Evolutionary conservation across 495 filamentous ascomycete species (phyloP).

Genomic region (Paragyromitra xinjiangensis): DNA sequence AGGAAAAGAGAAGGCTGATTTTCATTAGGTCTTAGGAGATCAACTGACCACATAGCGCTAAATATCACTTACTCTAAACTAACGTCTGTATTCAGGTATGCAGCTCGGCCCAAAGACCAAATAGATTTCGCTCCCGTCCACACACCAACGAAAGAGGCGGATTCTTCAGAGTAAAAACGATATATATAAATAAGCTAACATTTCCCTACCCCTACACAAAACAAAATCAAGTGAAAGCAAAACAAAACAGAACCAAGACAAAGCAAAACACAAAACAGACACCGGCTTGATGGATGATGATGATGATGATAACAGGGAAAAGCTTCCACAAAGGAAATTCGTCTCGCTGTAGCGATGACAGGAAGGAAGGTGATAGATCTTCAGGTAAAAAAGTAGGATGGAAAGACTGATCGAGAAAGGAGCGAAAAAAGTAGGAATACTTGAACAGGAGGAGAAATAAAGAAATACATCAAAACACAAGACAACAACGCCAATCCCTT

Average conservation of each 20-base stretch:
- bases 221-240: conserved; percentile 13
- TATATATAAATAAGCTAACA: conserved; percentile 20
- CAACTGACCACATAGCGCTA: conserved; percentile 1
- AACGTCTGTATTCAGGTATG: not conserved
- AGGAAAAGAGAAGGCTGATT: not conserved
- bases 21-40: not conserved
- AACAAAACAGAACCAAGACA: not conserved
- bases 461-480: conserved; percentile 22
- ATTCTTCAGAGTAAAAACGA: not conserved
- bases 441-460: conserved; percentile 11
- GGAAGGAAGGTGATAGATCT: not conserved
- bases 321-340: conserved; percentile 46
- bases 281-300: conserved; percentile 23
- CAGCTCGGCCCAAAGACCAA: not conserved
- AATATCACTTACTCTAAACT: not conserved
- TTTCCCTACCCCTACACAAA: conserved; percentile 24
- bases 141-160: not conserved
- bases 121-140: not conserved
- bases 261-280: conserved; percentile 28
- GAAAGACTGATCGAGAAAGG: not conserved
- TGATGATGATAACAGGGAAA: conserved; percentile 11
- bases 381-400: not conserved
- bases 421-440: not conserved
- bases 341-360: conserved; percentile 22
- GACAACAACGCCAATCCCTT: conserved; percentile 35